Percentiles rank a stretch among this genome's conserved stretches.
phyloP scores from a whole-genome alignment of 805 yeast species.

The Kluyveromyces wickerhamii region DNA sequence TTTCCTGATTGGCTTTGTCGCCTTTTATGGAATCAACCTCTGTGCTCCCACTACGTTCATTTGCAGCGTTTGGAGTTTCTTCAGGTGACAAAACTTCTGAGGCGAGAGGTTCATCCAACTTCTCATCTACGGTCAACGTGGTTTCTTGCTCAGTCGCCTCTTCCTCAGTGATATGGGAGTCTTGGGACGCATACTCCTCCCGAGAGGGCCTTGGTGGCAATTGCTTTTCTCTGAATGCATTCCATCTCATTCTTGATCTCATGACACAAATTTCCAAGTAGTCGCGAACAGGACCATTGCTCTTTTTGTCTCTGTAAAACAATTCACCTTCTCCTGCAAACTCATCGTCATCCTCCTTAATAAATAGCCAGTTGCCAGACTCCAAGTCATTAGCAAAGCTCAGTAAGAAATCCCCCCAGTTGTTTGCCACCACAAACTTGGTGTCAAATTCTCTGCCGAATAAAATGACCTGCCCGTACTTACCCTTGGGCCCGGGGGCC shows the following conservation, averaged over 20 bases:
- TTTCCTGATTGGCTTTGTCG: too few relatives aligned
- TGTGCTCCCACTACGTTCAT: too few relatives aligned
- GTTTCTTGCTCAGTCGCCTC: conserved; percentile 2
- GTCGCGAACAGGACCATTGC: conserved; percentile 39
- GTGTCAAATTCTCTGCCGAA: conserved; percentile 93
- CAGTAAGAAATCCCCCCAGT: conserved; percentile 83
- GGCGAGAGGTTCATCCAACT: not conserved
- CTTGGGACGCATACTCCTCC: not conserved
- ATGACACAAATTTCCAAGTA: conserved; percentile 35
- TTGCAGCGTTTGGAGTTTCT: too few relatives aligned
- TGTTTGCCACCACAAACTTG: conserved; percentile 76
- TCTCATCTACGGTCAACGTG: conserved; percentile 1
- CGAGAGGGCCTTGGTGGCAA: conserved; percentile 8
- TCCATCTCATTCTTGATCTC: conserved; percentile 23
- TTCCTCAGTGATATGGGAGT: not conserved
- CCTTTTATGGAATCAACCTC: too few relatives aligned
- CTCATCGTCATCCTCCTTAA: conserved; percentile 58
- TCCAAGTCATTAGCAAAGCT: conserved; percentile 83
- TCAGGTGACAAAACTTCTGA: too few relatives aligned
- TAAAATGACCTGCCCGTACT: conserved; percentile 83
- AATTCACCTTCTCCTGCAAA: conserved; percentile 68
- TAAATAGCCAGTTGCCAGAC: conserved; percentile 68
- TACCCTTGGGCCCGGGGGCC: conserved; percentile 70
- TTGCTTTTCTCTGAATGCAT: conserved; percentile 11
- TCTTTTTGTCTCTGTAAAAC: conserved; percentile 53